Base-by-base conservation (phyloP, 2,329 filamentous ascomycete genomes). In the Fusarium sp. region DNA sequence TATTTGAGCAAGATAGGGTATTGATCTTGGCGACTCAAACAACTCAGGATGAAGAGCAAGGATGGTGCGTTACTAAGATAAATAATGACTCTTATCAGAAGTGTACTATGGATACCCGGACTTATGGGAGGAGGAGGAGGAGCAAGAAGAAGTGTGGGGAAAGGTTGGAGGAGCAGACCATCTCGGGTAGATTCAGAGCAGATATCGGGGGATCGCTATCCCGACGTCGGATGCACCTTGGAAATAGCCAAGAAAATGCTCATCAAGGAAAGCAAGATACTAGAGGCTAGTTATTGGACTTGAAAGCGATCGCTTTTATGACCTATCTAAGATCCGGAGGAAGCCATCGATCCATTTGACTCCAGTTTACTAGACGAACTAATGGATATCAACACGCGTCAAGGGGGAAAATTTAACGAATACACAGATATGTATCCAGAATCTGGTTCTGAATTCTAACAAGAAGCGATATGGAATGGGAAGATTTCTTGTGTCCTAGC, bases 121-220 rank as follows among this genome's bases (percentile, higher is more conserved):
- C 26, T 28, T 28, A 10, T 28, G 26, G 26, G 26, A 28, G 26
- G 26, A 28, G 26, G 26, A 28, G 26, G 26, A 28, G 26, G 26
- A 28, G 26, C 26, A 28, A 28, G 26, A 28, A 9, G 26, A 28
- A 28, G 20, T 18, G 34, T 15, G 33, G 33, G 33, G 33, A 36
- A 36, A 36, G 33, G 22, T 33, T 53, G 50, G 50, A 53, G 50
- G 50, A 53, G 50, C 50, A 53, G 38, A 53, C 50, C 38, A 53
- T 10, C 22, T 51, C 33, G 33, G 36, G 28, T 40, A n/a, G 36
- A 38, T 31, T 52, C 24, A 39, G 38, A 13, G 18, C 18, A 18
- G 42, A 53, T 7, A 36, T 26, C 50, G 18, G n/a, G 38, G 50
- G 9, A n/a, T 43, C 22, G 18, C 22, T 42, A 15, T 14, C 14